Evolutionary conservation across 257 asterid genomes (phyloP).

Genomic region (Cinchona pubescens): DNA sequence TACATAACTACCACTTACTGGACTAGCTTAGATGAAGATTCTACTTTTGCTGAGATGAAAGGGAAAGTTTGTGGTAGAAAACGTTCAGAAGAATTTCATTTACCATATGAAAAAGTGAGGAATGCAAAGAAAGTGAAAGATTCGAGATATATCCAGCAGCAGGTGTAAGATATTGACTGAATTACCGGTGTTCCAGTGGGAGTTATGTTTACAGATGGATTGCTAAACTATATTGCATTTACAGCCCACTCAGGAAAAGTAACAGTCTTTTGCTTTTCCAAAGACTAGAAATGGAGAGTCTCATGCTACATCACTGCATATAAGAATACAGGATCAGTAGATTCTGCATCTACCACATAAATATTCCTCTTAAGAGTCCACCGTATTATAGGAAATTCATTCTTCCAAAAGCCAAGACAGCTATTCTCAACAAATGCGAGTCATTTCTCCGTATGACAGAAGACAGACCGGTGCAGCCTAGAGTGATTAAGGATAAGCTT

Average conservation of each 20-base stretch:
- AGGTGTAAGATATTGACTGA: not conserved
- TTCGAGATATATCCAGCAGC: not conserved
- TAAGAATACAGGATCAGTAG: not conserved
- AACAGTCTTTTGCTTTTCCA: not conserved
- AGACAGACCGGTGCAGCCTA: not conserved
- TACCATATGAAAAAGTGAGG: not conserved
- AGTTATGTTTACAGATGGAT: not conserved
- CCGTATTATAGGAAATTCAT: not conserved
- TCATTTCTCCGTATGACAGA: not conserved
- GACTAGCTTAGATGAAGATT: not conserved
- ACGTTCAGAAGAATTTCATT: not conserved
- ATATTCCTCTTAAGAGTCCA: not conserved
- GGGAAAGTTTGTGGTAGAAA: not conserved
- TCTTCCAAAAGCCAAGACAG: not conserved
- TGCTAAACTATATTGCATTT: not conserved
- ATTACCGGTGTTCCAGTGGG: not conserved
- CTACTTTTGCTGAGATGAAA: not conserved
- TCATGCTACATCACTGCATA: not conserved
- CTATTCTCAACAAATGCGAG: not conserved
- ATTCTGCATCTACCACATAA: not conserved
- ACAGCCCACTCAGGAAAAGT: not conserved
- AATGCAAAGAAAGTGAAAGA: not conserved
- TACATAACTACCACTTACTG: not conserved
- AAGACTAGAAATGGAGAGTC: not conserved
- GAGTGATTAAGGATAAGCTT: not conserved